These are phyloP conservation scores for Diplodia sapinea DNA, from an alignment of 2,329 filamentous ascomycete species.

Conservation along the genomic window DNA sequence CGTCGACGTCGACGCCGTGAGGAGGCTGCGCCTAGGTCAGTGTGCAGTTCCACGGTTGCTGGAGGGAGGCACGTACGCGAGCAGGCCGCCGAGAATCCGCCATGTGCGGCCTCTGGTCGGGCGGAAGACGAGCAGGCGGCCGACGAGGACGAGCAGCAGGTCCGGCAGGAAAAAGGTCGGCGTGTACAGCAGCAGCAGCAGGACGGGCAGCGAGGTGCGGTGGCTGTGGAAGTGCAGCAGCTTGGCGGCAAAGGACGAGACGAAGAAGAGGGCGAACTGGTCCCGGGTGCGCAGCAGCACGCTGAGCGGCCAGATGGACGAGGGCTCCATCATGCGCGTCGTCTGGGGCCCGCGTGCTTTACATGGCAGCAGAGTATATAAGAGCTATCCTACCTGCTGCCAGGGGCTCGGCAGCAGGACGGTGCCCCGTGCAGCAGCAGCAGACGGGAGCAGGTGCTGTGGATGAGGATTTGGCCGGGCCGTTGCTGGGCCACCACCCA, in stretches of 20 bases:
- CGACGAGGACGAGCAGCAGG: constrained; percentile 41
- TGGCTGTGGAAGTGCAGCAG: constrained; percentile 45
- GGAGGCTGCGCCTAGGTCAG: constrained; percentile 35
- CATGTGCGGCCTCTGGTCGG: constrained; percentile 19
- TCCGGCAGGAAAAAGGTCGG: constrained; percentile 49
- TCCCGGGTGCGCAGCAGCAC: constrained; percentile 27
- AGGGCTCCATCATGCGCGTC: constrained; percentile 7
- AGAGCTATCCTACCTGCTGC: not conserved
- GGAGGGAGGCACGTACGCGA: constrained; percentile 38
- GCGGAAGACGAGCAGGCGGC: constrained; percentile 41
- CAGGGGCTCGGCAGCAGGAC: not conserved
- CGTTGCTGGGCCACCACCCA: not conserved
- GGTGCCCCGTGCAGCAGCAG: constrained; percentile 15
- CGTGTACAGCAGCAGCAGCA: constrained; percentile 46
- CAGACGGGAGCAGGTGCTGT: not conserved
- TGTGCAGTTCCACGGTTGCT: not conserved
- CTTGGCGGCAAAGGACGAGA: constrained; percentile 45
- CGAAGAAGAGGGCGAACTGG: constrained; percentile 42
- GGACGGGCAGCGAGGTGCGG: constrained; percentile 41
- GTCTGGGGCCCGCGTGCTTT: not conserved
- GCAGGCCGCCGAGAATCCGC: constrained; percentile 37
- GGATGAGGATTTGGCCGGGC: constrained; percentile 1
- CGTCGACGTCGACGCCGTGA: constrained; percentile 44
- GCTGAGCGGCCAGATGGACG: constrained; percentile 19
- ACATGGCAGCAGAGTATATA: not conserved